Percentiles rank a stretch among this genome's conserved stretches.
Evolutionary conservation across 2,329 filamentous ascomycete genomes (phyloP).

Genomic region (Aspergillus fumigatus): DNA sequence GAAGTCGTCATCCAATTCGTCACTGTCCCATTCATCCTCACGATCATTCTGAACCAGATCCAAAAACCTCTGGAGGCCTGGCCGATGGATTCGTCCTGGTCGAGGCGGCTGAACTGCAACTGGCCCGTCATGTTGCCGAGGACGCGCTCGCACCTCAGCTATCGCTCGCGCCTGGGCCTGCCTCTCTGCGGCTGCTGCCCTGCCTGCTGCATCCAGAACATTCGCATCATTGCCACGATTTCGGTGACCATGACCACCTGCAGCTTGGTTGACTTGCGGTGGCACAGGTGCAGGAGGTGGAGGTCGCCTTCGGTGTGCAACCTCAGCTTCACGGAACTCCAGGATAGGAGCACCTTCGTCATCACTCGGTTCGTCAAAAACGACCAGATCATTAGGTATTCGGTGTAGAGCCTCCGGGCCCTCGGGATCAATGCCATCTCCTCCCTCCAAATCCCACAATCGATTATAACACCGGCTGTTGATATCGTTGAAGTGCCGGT

Average conservation of each 20-base stretch:
- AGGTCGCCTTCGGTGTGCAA: slow-evolving; percentile 24
- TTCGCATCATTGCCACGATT: slow-evolving; percentile 22
- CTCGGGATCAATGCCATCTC: slow-evolving; percentile 55
- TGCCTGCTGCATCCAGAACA: slow-evolving; percentile 29
- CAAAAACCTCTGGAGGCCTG: slow-evolving; percentile 49
- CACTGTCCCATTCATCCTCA: slow-evolving; percentile 58
- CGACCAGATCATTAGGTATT: slow-evolving; percentile 38
- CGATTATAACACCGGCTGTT: slow-evolving; percentile 73
- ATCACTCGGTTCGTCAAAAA: slow-evolving; percentile 31
- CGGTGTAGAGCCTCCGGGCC: slow-evolving; percentile 37
- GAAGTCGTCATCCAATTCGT: slow-evolving; percentile 48
- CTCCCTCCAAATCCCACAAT: slow-evolving; percentile 83
- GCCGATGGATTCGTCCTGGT: slow-evolving; percentile 15
- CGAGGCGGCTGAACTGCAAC: neutral
- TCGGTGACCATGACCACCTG: slow-evolving; percentile 22
- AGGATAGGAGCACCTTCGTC: slow-evolving; percentile 25
- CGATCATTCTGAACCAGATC: slow-evolving; percentile 49
- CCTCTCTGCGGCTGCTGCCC: slow-evolving; percentile 35
- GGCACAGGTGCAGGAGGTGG: slow-evolving; percentile 40
- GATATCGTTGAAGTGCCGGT: slow-evolving; percentile 76
- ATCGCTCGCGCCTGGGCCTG: slow-evolving; percentile 38
- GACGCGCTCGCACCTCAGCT: slow-evolving; percentile 30
- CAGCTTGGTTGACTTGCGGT: slow-evolving; percentile 29
- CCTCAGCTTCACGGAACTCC: slow-evolving; percentile 23
- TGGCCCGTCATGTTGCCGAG: slow-evolving; percentile 2